phyloP scores from a whole-genome alignment of 179 eudicot species.

The Pouteria campechiana region DNA sequence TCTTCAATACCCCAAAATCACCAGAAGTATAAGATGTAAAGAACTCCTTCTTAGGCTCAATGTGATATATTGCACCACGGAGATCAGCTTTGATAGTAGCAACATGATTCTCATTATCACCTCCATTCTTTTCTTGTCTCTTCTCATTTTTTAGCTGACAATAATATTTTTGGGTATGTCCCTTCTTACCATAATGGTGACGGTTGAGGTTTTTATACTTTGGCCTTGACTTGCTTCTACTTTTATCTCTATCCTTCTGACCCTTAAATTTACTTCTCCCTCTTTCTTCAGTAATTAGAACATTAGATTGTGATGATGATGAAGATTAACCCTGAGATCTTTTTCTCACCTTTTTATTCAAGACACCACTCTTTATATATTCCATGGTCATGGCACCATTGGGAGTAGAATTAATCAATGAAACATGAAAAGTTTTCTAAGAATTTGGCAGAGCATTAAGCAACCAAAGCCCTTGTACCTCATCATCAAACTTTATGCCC shows the following conservation, averaged over 20 bases:
- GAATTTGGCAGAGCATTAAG: conserved; percentile 5
- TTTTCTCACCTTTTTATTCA: conserved; percentile 10
- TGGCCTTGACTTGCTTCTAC: background rate
- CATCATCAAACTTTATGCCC: conserved; percentile 4
- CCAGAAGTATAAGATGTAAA: background rate
- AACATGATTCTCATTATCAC: background rate
- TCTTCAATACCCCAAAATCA: background rate
- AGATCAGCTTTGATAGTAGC: background rate
- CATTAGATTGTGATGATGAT: background rate
- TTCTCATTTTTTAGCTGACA: background rate
- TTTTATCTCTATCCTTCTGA: background rate
- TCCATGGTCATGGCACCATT: conserved; percentile 8
- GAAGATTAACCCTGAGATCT: background rate
- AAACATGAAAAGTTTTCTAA: conserved; percentile 11
- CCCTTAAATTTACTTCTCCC: background rate
- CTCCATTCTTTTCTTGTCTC: background rate
- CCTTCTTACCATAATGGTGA: background rate
- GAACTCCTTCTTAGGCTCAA: background rate
- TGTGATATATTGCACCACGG: background rate
- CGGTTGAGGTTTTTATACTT: background rate
- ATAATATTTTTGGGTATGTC: background rate
- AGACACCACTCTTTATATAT: conserved; percentile 1
- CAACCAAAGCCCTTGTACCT: background rate
- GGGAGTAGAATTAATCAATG: conserved; percentile 7
- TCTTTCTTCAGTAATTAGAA: background rate